Conservation (phyloP, 2,329 filamentous ascomycete species). For the Gaeumannomyces tritici region DNA sequence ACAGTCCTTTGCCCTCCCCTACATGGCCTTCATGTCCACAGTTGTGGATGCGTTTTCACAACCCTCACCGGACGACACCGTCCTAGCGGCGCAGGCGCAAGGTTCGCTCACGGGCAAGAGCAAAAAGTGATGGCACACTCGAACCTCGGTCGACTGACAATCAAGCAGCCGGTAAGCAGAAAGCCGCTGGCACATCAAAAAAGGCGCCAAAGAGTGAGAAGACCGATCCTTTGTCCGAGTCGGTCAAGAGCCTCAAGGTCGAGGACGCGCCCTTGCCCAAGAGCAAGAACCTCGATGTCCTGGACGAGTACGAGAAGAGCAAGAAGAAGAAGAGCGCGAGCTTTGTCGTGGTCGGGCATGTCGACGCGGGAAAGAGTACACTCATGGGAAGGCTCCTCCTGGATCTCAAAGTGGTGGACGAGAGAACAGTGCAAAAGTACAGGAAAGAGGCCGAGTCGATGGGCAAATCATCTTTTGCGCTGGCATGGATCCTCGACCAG, state of each 20-base stretch:
- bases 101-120: constrained; percentile 56
- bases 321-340: constrained; percentile 73
- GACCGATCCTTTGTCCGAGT: constrained; percentile 24
- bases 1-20: constrained; percentile 34
- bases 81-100: constrained; percentile 81
- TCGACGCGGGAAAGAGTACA: constrained; percentile 95
- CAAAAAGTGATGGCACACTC: constrained; percentile 34
- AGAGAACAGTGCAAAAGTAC: constrained; percentile 81
- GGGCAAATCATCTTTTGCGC: constrained; percentile 89
- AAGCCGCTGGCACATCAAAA: constrained; percentile 24
- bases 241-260: constrained; percentile 28
- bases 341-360: constrained; percentile 92
- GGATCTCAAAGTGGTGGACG: constrained; percentile 79
- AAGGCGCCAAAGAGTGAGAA: constrained; percentile 15
- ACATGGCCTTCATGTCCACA: constrained; percentile 37
- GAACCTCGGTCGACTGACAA: constrained; percentile 21
- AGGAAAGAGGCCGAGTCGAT: constrained; percentile 81
- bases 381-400: constrained; percentile 91
- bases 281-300: constrained; percentile 75
- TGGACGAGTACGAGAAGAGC: constrained; percentile 68
- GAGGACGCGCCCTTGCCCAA: constrained; percentile 47
- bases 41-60: constrained; percentile 60
- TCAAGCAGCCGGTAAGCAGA: constrained; percentile 40
- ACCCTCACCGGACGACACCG: constrained; percentile 86
- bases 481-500: constrained; percentile 96